Base-by-base conservation (phyloP, 495 filamentous ascomycete species). In the Penicillium dipodomyicola region DNA sequence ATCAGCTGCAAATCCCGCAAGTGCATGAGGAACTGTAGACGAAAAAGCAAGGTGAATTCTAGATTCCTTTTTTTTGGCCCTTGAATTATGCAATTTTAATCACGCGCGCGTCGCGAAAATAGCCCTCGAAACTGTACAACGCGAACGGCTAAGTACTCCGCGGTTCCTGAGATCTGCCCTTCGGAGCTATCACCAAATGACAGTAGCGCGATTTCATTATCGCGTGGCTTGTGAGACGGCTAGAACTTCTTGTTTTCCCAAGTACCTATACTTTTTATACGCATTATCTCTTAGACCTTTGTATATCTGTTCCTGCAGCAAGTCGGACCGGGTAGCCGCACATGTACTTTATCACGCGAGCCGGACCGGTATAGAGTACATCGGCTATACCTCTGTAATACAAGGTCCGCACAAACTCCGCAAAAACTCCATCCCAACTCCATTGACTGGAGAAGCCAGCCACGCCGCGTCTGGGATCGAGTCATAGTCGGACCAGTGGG, bases 151-250 rank as follows among this genome's bases (percentile, higher is more conserved):
- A 57, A 45, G 52, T 30, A 29, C 48, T 63, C 61, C 53, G 41
- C 22, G 22, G 22, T 51, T 47, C 58, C 58, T 52, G 54, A 57
- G 49, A 42, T 52, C 30, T 33, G 10, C 30, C 15, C 27, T 30
- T 30, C 19, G 49, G 12, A 47, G 44, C 47, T 52, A 54, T 40
- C 17, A 15, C 52, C 42, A 54, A 59, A 57, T 46, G 17, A 35
- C 48, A 44, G 29, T 52, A 10, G 60, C 50, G 53, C 42, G 33
- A 59, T 65, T 65, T 58, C 45, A 33, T 62, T 67, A 67, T 65
- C 54, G 48, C 46, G 23, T 22, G 43, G 3, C 42, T 42, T 39
- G 40, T 25, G 27, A 47, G 43, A 43, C 43, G 51, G 41, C 48
- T 48, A 46, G 56, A 50, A 33, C 54, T 30, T 14, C 2, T 33